These are phyloP conservation scores for Lipomyces sp. DNA, from an alignment of 805 yeast species.

Conservation along the genomic window DNA sequence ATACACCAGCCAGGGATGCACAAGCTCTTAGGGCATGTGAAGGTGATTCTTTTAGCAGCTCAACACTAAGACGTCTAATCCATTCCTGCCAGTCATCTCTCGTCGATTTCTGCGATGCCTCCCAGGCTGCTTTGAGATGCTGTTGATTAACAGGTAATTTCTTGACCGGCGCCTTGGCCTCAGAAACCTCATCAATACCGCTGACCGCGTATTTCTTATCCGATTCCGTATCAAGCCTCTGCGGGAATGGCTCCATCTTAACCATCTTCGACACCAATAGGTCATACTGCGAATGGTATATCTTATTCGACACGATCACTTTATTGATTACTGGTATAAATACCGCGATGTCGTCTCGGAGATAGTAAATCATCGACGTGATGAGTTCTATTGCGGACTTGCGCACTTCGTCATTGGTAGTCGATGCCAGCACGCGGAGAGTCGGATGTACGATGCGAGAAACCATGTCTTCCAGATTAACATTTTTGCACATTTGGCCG, in stretches of 20 bases:
- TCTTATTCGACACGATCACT: constrained; percentile 58
- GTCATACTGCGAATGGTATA: constrained; percentile 77
- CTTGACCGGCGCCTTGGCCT: constrained; percentile 69
- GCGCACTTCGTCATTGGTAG: constrained; percentile 61
- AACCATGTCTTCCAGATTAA: constrained; percentile 82
- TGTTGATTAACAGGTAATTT: constrained; percentile 73
- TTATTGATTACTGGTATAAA: constrained; percentile 83
- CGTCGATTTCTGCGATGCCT: constrained; percentile 83
- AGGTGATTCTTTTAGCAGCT: constrained; percentile 86
- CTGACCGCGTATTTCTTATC: constrained; percentile 61
- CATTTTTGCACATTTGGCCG: constrained; percentile 75
- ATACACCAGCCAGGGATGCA: constrained; percentile 82
- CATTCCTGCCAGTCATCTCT: constrained; percentile 98
- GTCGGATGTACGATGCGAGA: constrained; percentile 88
- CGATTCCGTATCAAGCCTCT: constrained; percentile 60
- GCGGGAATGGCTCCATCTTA: constrained; percentile 85
- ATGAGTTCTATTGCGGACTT: constrained; percentile 76
- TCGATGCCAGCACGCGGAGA: constrained; percentile 62
- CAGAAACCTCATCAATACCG: constrained; percentile 55
- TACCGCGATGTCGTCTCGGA: constrained; percentile 82
- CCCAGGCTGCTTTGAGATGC: constrained; percentile 83
- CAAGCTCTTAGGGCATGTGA: constrained; percentile 94
- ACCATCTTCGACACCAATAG: constrained; percentile 76
- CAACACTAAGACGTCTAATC: constrained; percentile 85
- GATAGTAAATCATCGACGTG: constrained; percentile 71